These are phyloP conservation scores for Penicillium robsamsonii DNA, from an alignment of 495 filamentous ascomycete species.

Conservation along the genomic window DNA sequence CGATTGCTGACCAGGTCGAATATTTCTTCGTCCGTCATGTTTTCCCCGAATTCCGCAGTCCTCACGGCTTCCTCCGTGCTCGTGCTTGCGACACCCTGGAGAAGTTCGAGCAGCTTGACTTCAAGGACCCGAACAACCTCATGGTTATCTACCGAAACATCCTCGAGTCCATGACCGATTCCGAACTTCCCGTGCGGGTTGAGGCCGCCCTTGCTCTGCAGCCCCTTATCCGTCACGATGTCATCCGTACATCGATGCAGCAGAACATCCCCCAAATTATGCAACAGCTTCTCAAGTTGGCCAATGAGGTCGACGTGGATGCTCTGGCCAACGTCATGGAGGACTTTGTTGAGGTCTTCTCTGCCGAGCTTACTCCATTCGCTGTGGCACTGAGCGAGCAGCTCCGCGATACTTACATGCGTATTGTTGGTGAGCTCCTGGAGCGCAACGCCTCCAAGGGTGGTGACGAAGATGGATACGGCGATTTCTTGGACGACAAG, in stretches of 20 bases:
- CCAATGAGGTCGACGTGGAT: conserved; percentile 94
- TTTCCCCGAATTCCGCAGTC: conserved; percentile 94
- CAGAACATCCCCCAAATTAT: conserved; percentile 99
- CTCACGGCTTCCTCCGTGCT: conserved; percentile 89
- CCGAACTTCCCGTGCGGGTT: conserved; percentile 86
- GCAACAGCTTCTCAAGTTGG: conserved; percentile 95
- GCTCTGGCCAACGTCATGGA: conserved; percentile 99
- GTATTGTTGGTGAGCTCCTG: conserved; percentile 87
- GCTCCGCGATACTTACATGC: conserved; percentile 90
- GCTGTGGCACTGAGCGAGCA: conserved; percentile 97
- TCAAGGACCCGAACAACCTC: conserved; percentile 91
- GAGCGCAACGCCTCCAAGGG: conserved; percentile 75
- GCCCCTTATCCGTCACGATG: conserved; percentile 90
- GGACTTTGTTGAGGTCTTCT: conserved; percentile 98
- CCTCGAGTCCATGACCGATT: conserved; percentile 92
- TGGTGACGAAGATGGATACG: conserved; percentile 68
- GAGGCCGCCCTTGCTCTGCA: conserved; percentile 93
- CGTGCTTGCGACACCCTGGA: conserved; percentile 95
- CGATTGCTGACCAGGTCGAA: conserved; percentile 96
- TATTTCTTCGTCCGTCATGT: conserved; percentile 98
- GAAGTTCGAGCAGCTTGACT: conserved; percentile 95
- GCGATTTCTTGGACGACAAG: conserved; percentile 95
- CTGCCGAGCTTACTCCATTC: conserved; percentile 91
- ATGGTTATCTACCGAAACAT: conserved; percentile 96
- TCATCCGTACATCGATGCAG: conserved; percentile 92